Evolutionary conservation across 768 basidiomycete species (phyloP), one percentile per base, ranked within the genome.

Genomic region (Astraeus odoratus): DNA sequence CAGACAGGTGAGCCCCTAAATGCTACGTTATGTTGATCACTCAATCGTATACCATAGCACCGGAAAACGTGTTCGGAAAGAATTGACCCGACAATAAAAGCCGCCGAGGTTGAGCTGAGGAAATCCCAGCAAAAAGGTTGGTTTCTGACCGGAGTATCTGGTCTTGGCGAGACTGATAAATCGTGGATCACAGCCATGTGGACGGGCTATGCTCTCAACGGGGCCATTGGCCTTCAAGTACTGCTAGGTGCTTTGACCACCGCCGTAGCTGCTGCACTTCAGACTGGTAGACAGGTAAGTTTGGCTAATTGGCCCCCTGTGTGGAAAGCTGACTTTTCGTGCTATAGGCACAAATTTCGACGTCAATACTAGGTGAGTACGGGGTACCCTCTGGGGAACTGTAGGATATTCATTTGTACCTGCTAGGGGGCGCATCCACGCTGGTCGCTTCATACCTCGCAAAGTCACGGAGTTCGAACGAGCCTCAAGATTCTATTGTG

Each of bases 371-470:
- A 27, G 74, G 67, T 68, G 0, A 7, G 66, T 55, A 38, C 20
- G 13, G 9, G 25, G 25, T 25, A 8, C 2, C 37, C 22, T 49
- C 20, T 4, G 26, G 1, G 25, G 23, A 25, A n/a, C n/a, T n/a
- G n/a, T n/a, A n/a, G n/a, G n/a, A n/a, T 6, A 16, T 31, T 5
- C 16, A 18, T 42, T 0, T 15, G 7, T 22, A 38, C 20, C 20
- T 13, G 16, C 16, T 12, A 78, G 81, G 86, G 25, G 84, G 78
- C n/a, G 46, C 82, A 9, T 61, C 83, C 3, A 88, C 85, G 0
- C 18, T 86, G 16, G 73, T 81, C 12, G 83, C 85, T 15, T 81
- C 83, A 2, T 87, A 82, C 59, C 70, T 88, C 20, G 86, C 85
- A 3, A 77, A 80, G 10, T 71, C 75, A 20, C 76, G 83, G 22